These are phyloP conservation scores for Teratosphaeria pseudoeucalypti DNA, from an alignment of 2,329 filamentous ascomycete species.

Conservation along the genomic window DNA sequence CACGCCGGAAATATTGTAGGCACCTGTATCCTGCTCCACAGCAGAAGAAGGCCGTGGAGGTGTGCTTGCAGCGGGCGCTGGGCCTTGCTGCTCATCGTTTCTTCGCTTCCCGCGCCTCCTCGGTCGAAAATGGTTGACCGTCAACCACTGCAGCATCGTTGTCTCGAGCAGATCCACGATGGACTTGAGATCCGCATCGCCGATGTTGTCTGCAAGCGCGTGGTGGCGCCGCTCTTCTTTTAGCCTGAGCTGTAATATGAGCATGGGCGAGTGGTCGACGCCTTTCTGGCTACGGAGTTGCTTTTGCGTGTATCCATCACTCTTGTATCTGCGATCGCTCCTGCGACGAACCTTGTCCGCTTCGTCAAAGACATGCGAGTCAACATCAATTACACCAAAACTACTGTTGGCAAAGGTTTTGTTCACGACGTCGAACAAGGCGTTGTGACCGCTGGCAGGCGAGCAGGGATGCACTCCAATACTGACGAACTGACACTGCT, in stretches of 20 bases:
- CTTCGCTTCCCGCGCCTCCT: conserved; percentile 16
- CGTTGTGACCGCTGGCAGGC: conserved; percentile 46
- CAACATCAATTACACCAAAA: conserved; percentile 56
- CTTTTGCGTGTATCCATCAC: conserved; percentile 39
- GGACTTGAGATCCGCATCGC: conserved; percentile 34
- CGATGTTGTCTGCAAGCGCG: conserved; percentile 4
- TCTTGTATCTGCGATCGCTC: conserved; percentile 35
- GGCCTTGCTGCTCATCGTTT: conserved; percentile 6
- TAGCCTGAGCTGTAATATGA: conserved; percentile 52
- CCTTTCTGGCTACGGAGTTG: conserved; percentile 51
- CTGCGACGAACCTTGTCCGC: conserved; percentile 27
- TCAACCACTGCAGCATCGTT: conserved; percentile 64
- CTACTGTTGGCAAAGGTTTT: conserved; percentile 62
- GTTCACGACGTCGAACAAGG: conserved; percentile 72
- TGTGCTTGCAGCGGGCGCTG: not conserved
- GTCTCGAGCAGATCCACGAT: conserved; percentile 57
- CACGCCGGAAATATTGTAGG: not conserved
- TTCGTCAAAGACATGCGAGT: conserved; percentile 23
- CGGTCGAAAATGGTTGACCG: conserved; percentile 59
- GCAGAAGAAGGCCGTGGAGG: conserved; percentile 1
- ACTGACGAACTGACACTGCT: conserved; percentile 69
- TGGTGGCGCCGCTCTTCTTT: conserved; percentile 6
- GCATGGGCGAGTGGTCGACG: conserved; percentile 80
- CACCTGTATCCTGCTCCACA: not conserved
- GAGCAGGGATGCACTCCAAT: conserved; percentile 60